Evolutionary conservation across 2,329 filamentous ascomycete genomes (phyloP).

Genomic region (Aspergillus intermedius): DNA sequence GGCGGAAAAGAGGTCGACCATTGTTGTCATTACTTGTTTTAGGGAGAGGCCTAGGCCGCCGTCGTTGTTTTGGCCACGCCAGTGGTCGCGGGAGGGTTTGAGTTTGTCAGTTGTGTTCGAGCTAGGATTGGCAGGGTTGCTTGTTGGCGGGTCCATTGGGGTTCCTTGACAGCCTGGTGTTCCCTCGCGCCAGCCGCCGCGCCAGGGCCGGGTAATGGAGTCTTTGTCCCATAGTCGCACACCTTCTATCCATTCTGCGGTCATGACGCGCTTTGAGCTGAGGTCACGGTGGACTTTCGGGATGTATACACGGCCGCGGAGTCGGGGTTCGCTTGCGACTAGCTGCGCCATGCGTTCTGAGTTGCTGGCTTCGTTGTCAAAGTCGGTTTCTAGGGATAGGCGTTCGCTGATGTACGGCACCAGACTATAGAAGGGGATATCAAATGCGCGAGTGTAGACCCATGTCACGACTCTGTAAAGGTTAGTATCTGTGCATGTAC

Average conservation of each 20-base stretch:
- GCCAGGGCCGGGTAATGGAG: slow-evolving; percentile 68
- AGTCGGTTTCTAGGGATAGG: slow-evolving; percentile 90
- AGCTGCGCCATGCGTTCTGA: slow-evolving; percentile 74
- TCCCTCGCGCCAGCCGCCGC: slow-evolving; percentile 66
- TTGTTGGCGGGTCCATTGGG: slow-evolving; percentile 51
- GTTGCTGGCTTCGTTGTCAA: slow-evolving; percentile 84
- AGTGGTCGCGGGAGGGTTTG: slow-evolving; percentile 74
- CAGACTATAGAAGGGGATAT: slow-evolving; percentile 83
- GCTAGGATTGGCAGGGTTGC: slow-evolving; percentile 39
- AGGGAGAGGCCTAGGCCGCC: slow-evolving; percentile 79
- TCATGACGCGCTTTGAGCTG: slow-evolving; percentile 76
- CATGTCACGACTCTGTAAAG: slow-evolving; percentile 62
- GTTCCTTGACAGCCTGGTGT: slow-evolving; percentile 70
- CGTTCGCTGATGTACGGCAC: slow-evolving; percentile 91
- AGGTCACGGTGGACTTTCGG: slow-evolving; percentile 78
- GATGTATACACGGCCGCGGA: slow-evolving; percentile 79
- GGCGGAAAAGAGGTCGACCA: slow-evolving; percentile 92
- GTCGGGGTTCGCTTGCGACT: slow-evolving; percentile 65
- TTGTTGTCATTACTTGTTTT: slow-evolving; percentile 89
- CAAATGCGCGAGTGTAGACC: slow-evolving; percentile 81
- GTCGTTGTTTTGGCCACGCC: slow-evolving; percentile 64
- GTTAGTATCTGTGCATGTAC: background rate
- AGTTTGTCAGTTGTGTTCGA: slow-evolving; percentile 45
- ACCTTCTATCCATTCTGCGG: slow-evolving; percentile 96
- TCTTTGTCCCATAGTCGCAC: slow-evolving; percentile 88